These are phyloP conservation scores for Cladosporium sp. DNA, from an alignment of 2,329 filamentous ascomycete species.

Conservation along the genomic window DNA sequence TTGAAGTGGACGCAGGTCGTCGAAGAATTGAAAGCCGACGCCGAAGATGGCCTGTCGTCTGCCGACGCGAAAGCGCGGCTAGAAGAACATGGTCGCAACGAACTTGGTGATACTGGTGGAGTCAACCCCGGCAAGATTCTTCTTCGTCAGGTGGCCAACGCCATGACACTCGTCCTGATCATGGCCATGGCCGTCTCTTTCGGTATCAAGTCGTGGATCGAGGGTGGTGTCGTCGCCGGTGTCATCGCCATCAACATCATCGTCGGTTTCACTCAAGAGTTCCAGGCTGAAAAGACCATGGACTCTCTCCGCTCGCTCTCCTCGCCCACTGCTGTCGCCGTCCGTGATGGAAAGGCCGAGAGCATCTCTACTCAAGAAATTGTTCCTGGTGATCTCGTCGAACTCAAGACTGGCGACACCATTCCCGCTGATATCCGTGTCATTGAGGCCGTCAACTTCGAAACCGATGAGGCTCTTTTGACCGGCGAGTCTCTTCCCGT, in stretches of 20 bases:
- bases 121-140: conserved; percentile 73
- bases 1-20: conserved; percentile 57
- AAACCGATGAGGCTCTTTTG: conserved; percentile 68
- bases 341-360: conserved; percentile 49
- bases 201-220: conserved; percentile 50
- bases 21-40: conserved; percentile 61
- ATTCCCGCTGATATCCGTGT: conserved; percentile 53
- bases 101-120: conserved; percentile 67
- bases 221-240: conserved; percentile 51
- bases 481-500: conserved; percentile 74
- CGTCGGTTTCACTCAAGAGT: conserved; percentile 51
- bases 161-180: conserved; percentile 69
- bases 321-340: conserved; percentile 49
- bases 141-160: conserved; percentile 72
- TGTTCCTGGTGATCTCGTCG: conserved; percentile 52
- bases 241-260: conserved; percentile 50
- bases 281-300: conserved; percentile 53
- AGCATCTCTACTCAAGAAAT: conserved; percentile 47
- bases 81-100: conserved; percentile 65
- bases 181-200: conserved; percentile 53
- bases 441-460: conserved; percentile 63
- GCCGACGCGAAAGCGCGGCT: conserved; percentile 62
- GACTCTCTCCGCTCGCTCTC: conserved; percentile 50
- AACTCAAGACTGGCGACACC: conserved; percentile 51
- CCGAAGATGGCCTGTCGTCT: conserved; percentile 67